Conservation (phyloP, 2,329 filamentous ascomycete genomes). For the Diaporthe amygdali region DNA sequence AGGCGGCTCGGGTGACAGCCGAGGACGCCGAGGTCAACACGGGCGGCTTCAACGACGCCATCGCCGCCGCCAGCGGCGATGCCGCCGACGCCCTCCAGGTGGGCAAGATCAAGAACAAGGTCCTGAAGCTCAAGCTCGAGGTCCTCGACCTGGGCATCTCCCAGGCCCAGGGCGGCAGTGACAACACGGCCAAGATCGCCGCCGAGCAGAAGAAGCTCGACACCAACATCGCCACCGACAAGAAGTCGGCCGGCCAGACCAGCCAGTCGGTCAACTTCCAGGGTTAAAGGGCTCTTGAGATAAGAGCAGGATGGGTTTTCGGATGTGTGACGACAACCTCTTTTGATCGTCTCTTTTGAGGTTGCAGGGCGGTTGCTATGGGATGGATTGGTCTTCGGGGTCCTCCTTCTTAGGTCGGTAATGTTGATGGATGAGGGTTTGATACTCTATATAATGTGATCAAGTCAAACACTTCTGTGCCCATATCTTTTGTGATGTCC, state of each 20-base stretch:
- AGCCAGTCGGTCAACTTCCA: conserved; percentile 44
- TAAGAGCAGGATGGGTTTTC: not conserved
- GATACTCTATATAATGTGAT: conserved; percentile 16
- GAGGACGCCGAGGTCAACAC: conserved; percentile 58
- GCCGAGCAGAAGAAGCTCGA: conserved; percentile 56
- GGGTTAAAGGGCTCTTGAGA: conserved; percentile 27
- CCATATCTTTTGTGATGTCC: no score
- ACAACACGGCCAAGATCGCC: conserved; percentile 48
- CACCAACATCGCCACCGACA: conserved; percentile 53
- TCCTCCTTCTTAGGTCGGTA: not conserved
- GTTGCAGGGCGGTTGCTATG: not conserved
- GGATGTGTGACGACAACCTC: not conserved
- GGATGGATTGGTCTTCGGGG: not conserved
- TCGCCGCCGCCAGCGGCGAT: conserved; percentile 48
- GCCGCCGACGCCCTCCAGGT: conserved; percentile 49
- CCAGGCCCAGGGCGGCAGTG: conserved; percentile 50
- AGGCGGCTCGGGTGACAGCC: conserved; percentile 52
- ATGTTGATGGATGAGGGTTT: conserved; percentile 16
- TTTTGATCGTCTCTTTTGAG: not conserved
- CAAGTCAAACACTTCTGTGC: not conserved
- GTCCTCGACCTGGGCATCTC: conserved; percentile 56
- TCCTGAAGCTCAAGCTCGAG: conserved; percentile 61
- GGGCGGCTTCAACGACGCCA: conserved; percentile 59
- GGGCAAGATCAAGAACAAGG: conserved; percentile 34
- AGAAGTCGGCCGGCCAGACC: conserved; percentile 38